These are phyloP conservation scores for Candida chauliodis DNA, from an alignment of 805 yeast species.

Conservation along the genomic window DNA sequence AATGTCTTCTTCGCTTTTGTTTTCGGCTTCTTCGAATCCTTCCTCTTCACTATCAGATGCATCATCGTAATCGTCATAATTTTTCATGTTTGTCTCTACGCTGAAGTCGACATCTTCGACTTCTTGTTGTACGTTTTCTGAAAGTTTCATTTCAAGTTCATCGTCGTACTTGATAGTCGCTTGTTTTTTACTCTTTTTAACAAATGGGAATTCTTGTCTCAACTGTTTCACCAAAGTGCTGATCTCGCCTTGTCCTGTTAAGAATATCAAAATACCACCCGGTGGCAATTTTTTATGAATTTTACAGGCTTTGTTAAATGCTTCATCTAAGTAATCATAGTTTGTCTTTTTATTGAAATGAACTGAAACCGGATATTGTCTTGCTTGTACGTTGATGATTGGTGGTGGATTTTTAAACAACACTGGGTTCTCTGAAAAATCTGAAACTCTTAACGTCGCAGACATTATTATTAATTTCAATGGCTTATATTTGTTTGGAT, in stretches of 20 bases:
- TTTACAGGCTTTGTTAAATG: constrained; percentile 77
- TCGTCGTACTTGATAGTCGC: constrained; percentile 27
- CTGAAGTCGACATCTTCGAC: constrained; percentile 85
- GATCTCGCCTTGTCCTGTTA: constrained; percentile 96
- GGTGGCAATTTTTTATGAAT: constrained; percentile 85
- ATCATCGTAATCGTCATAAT: constrained; percentile 43
- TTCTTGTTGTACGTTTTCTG: constrained; percentile 68
- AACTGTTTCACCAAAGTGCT: constrained; percentile 67
- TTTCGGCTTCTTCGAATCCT: constrained; percentile 69
- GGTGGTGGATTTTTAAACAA: constrained; percentile 80
- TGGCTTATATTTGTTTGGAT: constrained; percentile 51
- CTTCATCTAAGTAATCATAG: constrained; percentile 79
- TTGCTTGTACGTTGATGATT: constrained; percentile 79
- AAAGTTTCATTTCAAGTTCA: constrained; percentile 43
- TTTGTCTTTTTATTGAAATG: constrained; percentile 85
- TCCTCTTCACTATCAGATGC: constrained; percentile 55
- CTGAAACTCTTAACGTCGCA: constrained; percentile 91
- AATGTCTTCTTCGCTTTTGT: constrained; percentile 63
- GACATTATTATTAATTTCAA: constrained; percentile 91
- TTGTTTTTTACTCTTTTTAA: constrained; percentile 21
- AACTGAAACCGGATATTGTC: constrained; percentile 90
- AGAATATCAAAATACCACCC: constrained; percentile 87
- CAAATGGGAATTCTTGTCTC: constrained; percentile 64
- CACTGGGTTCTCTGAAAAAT: constrained; percentile 76
- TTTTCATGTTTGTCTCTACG: constrained; percentile 41